A percentile compares a stretch with the other conserved stretches of the same genome.
Conservation (phyloP, 108 stramenopile genomes). For the Aureococcus anophagefferens region DNA sequence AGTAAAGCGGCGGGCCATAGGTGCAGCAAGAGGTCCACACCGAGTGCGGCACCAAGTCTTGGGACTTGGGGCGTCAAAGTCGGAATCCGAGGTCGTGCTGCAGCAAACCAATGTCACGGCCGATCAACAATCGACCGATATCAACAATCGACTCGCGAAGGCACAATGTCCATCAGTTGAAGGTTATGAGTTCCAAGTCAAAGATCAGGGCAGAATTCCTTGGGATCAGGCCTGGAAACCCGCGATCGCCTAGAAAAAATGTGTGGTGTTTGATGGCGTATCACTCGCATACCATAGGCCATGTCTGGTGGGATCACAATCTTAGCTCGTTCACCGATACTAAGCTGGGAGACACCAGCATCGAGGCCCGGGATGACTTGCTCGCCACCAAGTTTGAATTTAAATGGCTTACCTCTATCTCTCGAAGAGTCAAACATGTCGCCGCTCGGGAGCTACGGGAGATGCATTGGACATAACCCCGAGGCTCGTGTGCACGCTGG, state of each 20-base stretch:
- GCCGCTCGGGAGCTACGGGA: constrained; percentile 28
- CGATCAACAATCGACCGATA: too few species aligned
- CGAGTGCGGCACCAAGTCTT: too few species aligned
- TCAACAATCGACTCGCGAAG: too few species aligned
- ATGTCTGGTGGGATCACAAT: constrained; percentile 40
- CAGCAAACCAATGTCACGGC: too few species aligned
- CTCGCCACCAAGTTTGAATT: constrained; percentile 51
- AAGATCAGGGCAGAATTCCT: constrained; percentile 32
- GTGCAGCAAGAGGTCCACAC: too few species aligned
- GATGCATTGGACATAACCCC: constrained; percentile 13
- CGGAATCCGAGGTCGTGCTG: too few species aligned
- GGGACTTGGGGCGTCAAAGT: too few species aligned
- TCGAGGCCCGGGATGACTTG: constrained; percentile 56
- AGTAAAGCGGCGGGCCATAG: too few species aligned
- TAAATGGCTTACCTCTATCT: constrained; percentile 48
- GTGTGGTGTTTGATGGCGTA: constrained; percentile 28
- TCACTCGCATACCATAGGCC: constrained; percentile 32
- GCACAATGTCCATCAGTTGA: too few species aligned
- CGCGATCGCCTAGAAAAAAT: constrained; percentile 13
- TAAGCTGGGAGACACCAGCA: constrained; percentile 49
- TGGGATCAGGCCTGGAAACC: constrained; percentile 34
- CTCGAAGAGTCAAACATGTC: not conserved
- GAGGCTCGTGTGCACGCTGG: constrained; percentile 25
- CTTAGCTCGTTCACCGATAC: constrained; percentile 46
- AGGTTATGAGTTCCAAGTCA: constrained; percentile 39